Evolutionary conservation across 306 rosid genomes (phyloP), one percentile per base, ranked within the genome.

Genomic region (Trichosanthes truncata): DNA sequence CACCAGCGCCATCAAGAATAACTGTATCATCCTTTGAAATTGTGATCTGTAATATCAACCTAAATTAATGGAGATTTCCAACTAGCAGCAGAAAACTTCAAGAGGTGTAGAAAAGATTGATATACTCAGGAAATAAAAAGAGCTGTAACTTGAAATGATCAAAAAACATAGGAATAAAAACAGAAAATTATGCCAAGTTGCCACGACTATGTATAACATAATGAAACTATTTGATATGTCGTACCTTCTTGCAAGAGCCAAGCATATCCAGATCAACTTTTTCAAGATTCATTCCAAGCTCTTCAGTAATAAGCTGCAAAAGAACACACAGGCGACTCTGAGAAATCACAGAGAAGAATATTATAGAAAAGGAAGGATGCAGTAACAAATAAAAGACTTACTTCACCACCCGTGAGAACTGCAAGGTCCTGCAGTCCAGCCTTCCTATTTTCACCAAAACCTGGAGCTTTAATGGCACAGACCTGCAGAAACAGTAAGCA

Each of bases 11-110:
- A 12, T 95, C 97, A 77, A 95, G 97, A 89, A 95, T 87, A 76
- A 95, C 97, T 25, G 97, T 91, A 86, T 95, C 98, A 83, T 95
- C 98, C 82, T 95, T 95, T 35, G 98, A 95, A 83, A 95, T 76
- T n/a, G 98, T 89, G 80, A 91, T 84, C 98, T 95, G 74, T 53
- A 80, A 38, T 81, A 80, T 9, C 25, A 72, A 56, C 55, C 65
- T 51, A 53, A 71, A 63, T 83, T 67, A 85, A 56, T 74, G 5
- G 3, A 60, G 33, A 17, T 43, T 23, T 52, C 57, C 43, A 41
- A n/a, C 48, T 36, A 18, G 69, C 31, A 3, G 56, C 56, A 52
- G 11, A 74, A 29, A 51, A 31, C n/a, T 9, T 52, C 61, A 2
- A 29, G 17, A 7, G 60, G 17, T 43, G 12, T 14, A 72, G 20